phyloP scores from a whole-genome alignment of 1,284 basidiomycete species.

The Ganoderma sinense region DNA sequence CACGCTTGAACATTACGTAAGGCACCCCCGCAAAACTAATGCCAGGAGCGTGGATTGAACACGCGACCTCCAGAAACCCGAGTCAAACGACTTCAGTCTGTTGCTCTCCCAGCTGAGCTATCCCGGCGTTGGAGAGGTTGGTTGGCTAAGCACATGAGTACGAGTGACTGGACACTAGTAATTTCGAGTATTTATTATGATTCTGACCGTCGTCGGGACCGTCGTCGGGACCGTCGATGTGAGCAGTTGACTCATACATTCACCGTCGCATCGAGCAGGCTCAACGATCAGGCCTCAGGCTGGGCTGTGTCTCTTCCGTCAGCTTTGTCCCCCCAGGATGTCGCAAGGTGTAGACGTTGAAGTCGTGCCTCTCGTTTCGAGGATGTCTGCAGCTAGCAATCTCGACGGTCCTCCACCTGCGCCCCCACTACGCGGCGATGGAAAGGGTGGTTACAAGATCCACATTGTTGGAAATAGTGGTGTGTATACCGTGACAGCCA shows the following conservation, averaged over 20 bases:
- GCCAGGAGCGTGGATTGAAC: constrained; percentile 3
- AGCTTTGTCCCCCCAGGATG: background rate
- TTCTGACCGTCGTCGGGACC: too few species aligned
- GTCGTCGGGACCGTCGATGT: too few species aligned
- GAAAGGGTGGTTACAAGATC: constrained; percentile 54
- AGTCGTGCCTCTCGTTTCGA: background rate
- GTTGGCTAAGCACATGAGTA: too few species aligned
- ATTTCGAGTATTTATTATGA: too few species aligned
- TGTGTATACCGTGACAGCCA: constrained; percentile 33
- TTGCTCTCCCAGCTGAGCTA: constrained; percentile 86
- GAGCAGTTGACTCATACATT: too few species aligned
- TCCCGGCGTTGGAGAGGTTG: too few species aligned
- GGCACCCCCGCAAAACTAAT: background rate
- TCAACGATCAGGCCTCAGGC: too few species aligned
- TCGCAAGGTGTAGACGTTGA: background rate
- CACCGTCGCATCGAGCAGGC: too few species aligned
- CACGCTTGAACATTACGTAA: too few species aligned
- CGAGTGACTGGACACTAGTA: too few species aligned
- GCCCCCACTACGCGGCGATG: constrained; percentile 55
- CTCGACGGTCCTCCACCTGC: background rate
- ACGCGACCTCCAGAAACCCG: background rate
- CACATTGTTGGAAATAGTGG: constrained; percentile 64
- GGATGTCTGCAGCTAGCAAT: background rate
- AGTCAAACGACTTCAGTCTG: constrained; percentile 66
- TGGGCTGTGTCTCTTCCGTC: background rate